Conservation (phyloP, 2,329 filamentous ascomycete genomes). For the Colletotrichum australisinense region DNA sequence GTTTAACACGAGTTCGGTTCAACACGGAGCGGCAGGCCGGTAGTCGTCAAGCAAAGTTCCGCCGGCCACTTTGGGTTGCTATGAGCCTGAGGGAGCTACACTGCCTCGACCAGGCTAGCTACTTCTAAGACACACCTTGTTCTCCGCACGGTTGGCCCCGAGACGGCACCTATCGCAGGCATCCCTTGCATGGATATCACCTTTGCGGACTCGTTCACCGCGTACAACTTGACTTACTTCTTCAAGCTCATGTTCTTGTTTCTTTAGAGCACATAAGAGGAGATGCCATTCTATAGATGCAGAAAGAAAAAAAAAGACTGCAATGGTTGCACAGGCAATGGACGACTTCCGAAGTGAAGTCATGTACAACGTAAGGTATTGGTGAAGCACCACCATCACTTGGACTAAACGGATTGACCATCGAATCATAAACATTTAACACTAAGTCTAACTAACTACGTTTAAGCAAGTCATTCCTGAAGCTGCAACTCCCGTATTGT, state of each 20-base stretch:
- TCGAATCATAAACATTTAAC: conserved; percentile 25
- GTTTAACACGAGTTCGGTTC: conserved; percentile 14
- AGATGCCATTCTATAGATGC: not conserved
- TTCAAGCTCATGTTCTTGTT: not conserved
- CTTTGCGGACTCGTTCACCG: not conserved
- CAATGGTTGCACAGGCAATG: not conserved
- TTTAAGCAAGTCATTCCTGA: conserved; percentile 19
- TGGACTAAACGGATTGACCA: not conserved
- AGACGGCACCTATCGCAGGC: conserved; percentile 6
- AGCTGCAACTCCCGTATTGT: conserved; percentile 16
- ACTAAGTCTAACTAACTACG: conserved; percentile 34
- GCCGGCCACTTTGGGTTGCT: conserved; percentile 6
- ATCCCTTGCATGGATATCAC: not conserved
- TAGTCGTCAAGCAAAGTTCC: conserved; percentile 5
- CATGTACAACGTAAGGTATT: no score
- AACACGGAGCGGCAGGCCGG: not conserved
- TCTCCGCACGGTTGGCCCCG: conserved; percentile 32
- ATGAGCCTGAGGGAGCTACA: conserved; percentile 10
- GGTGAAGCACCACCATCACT: not conserved
- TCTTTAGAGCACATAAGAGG: not conserved
- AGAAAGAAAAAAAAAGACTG: not conserved
- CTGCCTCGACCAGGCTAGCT: conserved; percentile 13
- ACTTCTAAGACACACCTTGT: not conserved
- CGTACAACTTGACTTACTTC: not conserved
- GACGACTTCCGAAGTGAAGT: not conserved